phyloP scores from a whole-genome alignment of 2,329 filamentous ascomycete genomes.

The Fusarium oligoseptatum region DNA sequence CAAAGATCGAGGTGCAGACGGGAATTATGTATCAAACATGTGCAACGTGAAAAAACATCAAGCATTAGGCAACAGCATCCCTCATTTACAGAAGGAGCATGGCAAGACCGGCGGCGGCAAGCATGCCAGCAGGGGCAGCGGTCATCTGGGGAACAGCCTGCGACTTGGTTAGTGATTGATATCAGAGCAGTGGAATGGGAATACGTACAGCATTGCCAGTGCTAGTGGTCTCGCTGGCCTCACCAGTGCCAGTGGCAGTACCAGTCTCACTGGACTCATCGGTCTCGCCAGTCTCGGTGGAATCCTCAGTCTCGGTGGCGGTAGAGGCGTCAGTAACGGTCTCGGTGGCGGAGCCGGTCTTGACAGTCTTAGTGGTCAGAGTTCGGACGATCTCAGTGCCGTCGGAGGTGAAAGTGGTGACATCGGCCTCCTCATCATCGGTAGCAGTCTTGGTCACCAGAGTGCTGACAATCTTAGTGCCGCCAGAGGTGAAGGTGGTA shows the following conservation, averaged over 20 bases:
- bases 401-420: conserved; percentile 32
- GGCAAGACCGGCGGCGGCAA: conserved; percentile 64
- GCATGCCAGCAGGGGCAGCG: conserved; percentile 59
- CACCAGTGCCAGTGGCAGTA: conserved; percentile 15
- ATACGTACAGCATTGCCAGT: conserved; percentile 50
- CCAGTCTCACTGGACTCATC: conserved; percentile 22
- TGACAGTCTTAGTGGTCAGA: conserved; percentile 34
- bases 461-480: conserved; percentile 17
- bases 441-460: conserved; percentile 12
- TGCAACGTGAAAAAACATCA: conserved; percentile 51
- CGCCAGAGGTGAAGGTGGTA: conserved; percentile 40
- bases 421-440: conserved; percentile 17
- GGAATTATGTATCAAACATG: conserved; percentile 60
- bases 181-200: neutral
- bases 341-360: conserved; percentile 32
- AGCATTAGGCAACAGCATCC: conserved; percentile 32
- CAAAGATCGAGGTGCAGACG: conserved; percentile 51
- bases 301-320: conserved; percentile 18
- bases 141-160: conserved; percentile 56
- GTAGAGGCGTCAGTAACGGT: conserved; percentile 40
- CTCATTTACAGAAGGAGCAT: conserved; percentile 61
- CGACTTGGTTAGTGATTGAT: conserved; percentile 14
- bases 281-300: conserved; percentile 21
- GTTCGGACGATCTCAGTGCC: conserved; percentile 37
- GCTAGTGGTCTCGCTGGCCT: conserved; percentile 39